These are phyloP conservation scores for Carpinus fangiana DNA, from an alignment of 306 rosid genomes.

Conservation along the genomic window DNA sequence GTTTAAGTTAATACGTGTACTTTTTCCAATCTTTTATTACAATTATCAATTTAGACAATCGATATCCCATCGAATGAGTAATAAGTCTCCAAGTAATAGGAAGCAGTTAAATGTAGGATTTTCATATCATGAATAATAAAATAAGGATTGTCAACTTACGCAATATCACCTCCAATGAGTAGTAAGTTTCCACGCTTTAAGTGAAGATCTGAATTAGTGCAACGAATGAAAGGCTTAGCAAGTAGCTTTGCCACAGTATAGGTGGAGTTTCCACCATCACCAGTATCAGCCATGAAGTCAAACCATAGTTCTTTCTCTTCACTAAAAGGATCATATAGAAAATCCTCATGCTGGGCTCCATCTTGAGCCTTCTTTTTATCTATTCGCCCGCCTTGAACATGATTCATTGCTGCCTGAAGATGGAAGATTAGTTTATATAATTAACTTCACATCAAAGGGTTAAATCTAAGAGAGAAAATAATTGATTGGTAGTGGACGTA, in stretches of 20 bases:
- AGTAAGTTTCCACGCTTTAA: conserved; percentile 81
- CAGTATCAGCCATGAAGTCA: conserved; percentile 99
- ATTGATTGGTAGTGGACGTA: no score
- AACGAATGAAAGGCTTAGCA: conserved; percentile 66
- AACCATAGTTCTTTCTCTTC: conserved; percentile 85
- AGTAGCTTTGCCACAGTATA: conserved; percentile 84
- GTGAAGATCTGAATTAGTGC: conserved; percentile 37
- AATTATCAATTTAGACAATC: conserved; percentile 4
- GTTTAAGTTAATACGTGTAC: no score
- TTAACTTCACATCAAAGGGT: no score
- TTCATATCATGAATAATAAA: conserved; percentile 11
- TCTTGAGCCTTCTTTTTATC: conserved; percentile 40
- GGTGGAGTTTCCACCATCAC: conserved; percentile 98
- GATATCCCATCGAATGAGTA: background rate
- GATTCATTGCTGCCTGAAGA: conserved; percentile 86
- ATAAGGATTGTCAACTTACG: conserved; percentile 57
- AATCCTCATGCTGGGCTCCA: conserved; percentile 54
- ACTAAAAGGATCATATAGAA: conserved; percentile 64
- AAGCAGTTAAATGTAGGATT: background rate
- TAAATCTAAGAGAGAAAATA: no score
- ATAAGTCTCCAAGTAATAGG: background rate
- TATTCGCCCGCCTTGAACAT: background rate
- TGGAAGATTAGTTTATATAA: conserved; percentile 15
- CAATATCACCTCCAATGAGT: conserved; percentile 95
- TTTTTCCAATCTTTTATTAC: no score